These are phyloP conservation scores for Septoria linicola DNA, from an alignment of 2,329 filamentous ascomycete genomes.

Conservation along the genomic window DNA sequence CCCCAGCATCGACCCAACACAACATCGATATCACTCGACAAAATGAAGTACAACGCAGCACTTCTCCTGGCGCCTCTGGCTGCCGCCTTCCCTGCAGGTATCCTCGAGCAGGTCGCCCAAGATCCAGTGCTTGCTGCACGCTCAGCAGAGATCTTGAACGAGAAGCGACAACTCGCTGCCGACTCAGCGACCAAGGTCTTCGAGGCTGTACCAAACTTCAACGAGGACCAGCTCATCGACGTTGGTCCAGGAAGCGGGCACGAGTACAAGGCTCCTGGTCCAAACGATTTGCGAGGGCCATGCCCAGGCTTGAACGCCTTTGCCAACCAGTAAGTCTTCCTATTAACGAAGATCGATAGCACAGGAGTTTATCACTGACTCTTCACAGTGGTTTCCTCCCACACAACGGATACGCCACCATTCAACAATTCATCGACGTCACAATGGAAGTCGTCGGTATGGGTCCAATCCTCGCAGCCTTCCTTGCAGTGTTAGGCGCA, in stretches of 20 bases:
- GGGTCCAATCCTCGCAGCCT: slow-evolving; percentile 34
- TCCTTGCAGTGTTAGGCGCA: slow-evolving; percentile 23
- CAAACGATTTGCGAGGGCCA: slow-evolving; percentile 35
- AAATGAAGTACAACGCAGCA: slow-evolving; percentile 13
- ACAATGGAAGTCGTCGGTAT: slow-evolving; percentile 38
- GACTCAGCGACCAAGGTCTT: slow-evolving; percentile 24
- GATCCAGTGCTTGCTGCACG: slow-evolving; percentile 17
- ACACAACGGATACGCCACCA: slow-evolving; percentile 36
- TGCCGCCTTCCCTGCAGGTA: slow-evolving; percentile 19
- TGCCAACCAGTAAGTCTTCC: slow-evolving; percentile 22
- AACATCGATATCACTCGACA: slow-evolving; percentile 1
- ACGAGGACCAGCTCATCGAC: slow-evolving; percentile 30
- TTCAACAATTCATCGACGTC: slow-evolving; percentile 33
- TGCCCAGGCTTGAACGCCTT: slow-evolving; percentile 38
- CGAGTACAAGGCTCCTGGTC: slow-evolving; percentile 33
- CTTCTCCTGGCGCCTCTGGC: slow-evolving; percentile 15
- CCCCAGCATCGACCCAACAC: neutral
- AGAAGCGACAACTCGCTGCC: slow-evolving; percentile 23
- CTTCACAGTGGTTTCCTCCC: slow-evolving; percentile 19
- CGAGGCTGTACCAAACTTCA: slow-evolving; percentile 29
- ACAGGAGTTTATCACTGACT: no score
- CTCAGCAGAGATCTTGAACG: slow-evolving; percentile 23
- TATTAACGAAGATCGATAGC: no score
- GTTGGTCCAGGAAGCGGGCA: slow-evolving; percentile 31
- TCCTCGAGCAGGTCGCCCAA: slow-evolving; percentile 14